phyloP scores from a whole-genome alignment of 2,329 filamentous ascomycete species.

The Aureobasidium sp. region DNA sequence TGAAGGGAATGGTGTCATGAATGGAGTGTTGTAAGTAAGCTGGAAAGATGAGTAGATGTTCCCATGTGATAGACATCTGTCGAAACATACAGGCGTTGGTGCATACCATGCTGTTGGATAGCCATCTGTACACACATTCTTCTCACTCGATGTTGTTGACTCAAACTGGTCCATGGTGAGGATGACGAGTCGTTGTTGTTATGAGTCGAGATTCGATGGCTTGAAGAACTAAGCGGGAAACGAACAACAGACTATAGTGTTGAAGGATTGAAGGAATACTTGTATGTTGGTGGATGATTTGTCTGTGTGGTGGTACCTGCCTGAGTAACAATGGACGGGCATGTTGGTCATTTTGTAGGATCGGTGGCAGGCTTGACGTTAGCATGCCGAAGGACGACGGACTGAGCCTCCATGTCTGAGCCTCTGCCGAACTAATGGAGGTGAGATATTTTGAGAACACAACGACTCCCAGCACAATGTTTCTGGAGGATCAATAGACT shows the following conservation, averaged over 20 bases:
- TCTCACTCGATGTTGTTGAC: conserved; percentile 5
- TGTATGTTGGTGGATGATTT: conserved; percentile 10
- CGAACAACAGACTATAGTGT: neutral
- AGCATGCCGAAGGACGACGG: neutral
- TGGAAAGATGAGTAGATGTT: neutral
- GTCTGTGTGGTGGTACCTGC: neutral
- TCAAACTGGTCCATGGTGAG: conserved; percentile 12
- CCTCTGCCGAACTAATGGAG: conserved; percentile 10
- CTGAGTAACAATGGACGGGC: conserved; percentile 6
- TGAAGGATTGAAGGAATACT: neutral
- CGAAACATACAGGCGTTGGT: conserved; percentile 5
- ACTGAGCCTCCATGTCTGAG: conserved; percentile 15
- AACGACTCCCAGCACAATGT: conserved; percentile 3
- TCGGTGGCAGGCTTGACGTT: conserved; percentile 6
- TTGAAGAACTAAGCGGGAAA: neutral
- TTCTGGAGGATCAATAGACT: conserved; percentile 12
- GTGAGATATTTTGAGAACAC: conserved; percentile 15
- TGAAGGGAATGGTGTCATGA: conserved; percentile 29
- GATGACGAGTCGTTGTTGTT: conserved; percentile 1
- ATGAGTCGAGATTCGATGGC: neutral
- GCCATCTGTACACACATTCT: conserved; percentile 6
- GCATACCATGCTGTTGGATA: conserved; percentile 12
- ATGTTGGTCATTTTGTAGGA: conserved; percentile 12
- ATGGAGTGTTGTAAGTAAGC: conserved; percentile 26
- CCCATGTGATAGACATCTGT: neutral